Evolutionary conservation across 306 rosid genomes (phyloP).

Genomic region (Spatholobus suberectus): DNA sequence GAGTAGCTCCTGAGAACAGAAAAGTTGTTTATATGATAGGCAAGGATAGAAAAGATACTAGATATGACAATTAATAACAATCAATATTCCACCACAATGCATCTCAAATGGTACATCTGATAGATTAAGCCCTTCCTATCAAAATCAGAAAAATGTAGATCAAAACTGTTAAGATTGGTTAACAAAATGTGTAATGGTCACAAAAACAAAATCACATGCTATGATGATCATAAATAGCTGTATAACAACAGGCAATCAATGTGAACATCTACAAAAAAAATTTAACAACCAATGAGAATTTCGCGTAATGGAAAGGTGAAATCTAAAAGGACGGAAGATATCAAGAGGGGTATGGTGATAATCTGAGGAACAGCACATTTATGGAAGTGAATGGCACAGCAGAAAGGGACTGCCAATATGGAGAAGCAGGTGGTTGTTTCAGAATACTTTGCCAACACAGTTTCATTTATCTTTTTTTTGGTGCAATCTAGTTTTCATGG

Average conservation of each 20-base stretch:
- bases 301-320: neutral
- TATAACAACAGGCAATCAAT: neutral
- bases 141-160: no score
- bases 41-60: neutral
- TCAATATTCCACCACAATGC: constrained; percentile 7
- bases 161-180: neutral
- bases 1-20: constrained; percentile 63
- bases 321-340: neutral
- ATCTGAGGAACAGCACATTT: no score
- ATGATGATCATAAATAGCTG: neutral
- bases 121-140: neutral
- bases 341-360: neutral
- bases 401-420: no score
- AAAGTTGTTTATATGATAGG: constrained; percentile 27
- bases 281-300: neutral
- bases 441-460: no score
- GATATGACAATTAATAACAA: constrained; percentile 7
- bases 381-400: no score
- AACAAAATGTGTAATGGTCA: neutral
- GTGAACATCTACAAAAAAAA: neutral
- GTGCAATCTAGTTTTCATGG: no score
- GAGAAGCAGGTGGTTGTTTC: no score
- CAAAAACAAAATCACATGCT: neutral
- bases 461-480: no score
- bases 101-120: neutral